These are phyloP conservation scores for Colletotrichum liriopes DNA, from an alignment of 2,329 filamentous ascomycete species.

Conservation along the genomic window DNA sequence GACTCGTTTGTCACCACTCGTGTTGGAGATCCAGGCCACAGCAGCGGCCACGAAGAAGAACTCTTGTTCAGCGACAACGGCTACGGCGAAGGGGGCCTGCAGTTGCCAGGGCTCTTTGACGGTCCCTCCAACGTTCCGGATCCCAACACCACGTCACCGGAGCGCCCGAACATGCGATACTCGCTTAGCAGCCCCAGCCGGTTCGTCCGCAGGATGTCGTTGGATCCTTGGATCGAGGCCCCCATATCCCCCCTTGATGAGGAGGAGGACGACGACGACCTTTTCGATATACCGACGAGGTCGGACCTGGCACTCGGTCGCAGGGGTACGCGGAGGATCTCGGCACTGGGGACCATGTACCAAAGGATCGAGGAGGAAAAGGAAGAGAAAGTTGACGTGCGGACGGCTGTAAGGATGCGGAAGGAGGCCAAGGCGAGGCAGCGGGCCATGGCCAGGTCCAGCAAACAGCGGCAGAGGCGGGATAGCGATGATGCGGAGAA, in stretches of 20 bases:
- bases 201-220: background rate
- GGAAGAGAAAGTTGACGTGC: constrained; percentile 47
- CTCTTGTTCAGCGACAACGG: constrained; percentile 55
- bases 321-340: constrained; percentile 39
- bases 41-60: constrained; percentile 53
- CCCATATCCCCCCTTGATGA: constrained; percentile 19
- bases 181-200: constrained; percentile 19
- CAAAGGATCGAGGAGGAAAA: constrained; percentile 43
- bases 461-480: constrained; percentile 5
- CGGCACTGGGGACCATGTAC: constrained; percentile 40
- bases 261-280: constrained; percentile 20
- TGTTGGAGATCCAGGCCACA: constrained; percentile 30
- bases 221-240: constrained; percentile 26
- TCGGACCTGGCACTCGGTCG: constrained; percentile 35
- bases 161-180: constrained; percentile 2
- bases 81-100: constrained; percentile 52
- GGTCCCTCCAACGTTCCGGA: constrained; percentile 36
- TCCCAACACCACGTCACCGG: constrained; percentile 11
- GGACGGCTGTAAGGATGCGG: constrained; percentile 49
- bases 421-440: constrained; percentile 52
- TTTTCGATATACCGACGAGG: constrained; percentile 17
- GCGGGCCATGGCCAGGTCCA: constrained; percentile 42
- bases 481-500: background rate
- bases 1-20: constrained; percentile 50
- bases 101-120: constrained; percentile 55